Base-by-base conservation (phyloP, 768 basidiomycete genomes). In the Tricholoma bakamatsutake region DNA sequence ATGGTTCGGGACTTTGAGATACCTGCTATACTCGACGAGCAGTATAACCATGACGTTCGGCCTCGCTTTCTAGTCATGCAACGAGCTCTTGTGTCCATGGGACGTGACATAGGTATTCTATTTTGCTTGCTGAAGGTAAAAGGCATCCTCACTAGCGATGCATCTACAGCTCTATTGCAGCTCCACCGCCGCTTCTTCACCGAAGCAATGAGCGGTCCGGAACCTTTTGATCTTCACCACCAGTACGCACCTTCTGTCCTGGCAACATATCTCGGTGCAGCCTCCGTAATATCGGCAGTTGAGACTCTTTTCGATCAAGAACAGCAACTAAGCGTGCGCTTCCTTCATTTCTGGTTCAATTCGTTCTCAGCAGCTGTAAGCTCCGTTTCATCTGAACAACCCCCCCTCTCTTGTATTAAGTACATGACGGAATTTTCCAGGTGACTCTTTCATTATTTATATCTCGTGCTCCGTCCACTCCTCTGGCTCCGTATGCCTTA, bases 291-390 rank as follows among this genome's bases (percentile, higher is more conserved):
- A 30, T 75, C 76, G 59, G 76, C 80, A 2, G 68, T 87, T 15
- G 79, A 82, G 58, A 75, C 72, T 34, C 69, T 88, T 21, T 84
- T 80, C 65, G 71, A 78, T 37, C 75, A 79, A 57, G 80, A 86
- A 64, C 78, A 81, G 7, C 79, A 83, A 59, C 67, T 88, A 50
- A 82, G 80, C 58, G 78, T 78, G 51, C 77, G 88, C 30, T 85
- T 87, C 60, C 76, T 86, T 67, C 80, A 82, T 65, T 82, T 87
- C 62, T 90, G 88, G 87, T 84, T 85, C 56, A 87, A 89, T 62
- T 75, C 80, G 17, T 87, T 87, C 65, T 87, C 87, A 43, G 84
- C 84, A 7, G 83, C 83, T 56, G 87, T 87, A 65, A 69, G 84
- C 74, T 10, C 15, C 40, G 9, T 12, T 42, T 50, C 33, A 28